Conservation (phyloP, 768 basidiomycete genomes). For the Leccinum olivaceopallidum region DNA sequence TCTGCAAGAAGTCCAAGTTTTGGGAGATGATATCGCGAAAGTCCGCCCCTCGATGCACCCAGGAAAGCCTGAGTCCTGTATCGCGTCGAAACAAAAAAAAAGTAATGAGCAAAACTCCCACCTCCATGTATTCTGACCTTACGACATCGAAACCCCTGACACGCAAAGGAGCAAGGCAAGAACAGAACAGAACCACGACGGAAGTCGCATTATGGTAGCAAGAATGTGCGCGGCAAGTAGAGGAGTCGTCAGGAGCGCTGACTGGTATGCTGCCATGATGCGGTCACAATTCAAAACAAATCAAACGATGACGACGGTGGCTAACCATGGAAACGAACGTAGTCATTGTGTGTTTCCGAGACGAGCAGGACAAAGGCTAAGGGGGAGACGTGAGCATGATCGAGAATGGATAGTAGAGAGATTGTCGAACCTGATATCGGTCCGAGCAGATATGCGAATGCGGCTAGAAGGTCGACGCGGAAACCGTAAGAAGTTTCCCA, state of each 20-base stretch:
- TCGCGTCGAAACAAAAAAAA: constrained; percentile 2
- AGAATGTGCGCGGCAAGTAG: constrained; percentile 57
- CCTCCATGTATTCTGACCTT: constrained; percentile 23
- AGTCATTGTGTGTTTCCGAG: constrained; percentile 77
- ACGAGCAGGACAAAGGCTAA: constrained; percentile 64
- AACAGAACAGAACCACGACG: constrained; percentile 50
- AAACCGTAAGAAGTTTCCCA: constrained; percentile 73
- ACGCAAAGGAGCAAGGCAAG: constrained; percentile 47
- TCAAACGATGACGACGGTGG: constrained; percentile 7
- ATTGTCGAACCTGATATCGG: constrained; percentile 64
- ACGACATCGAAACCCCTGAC: constrained; percentile 56
- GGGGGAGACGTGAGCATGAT: neutral
- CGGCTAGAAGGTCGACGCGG: constrained; percentile 68
- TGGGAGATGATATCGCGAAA: constrained; percentile 62
- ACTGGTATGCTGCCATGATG: constrained; percentile 65
- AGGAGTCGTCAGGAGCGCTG: constrained; percentile 68
- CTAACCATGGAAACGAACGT: constrained; percentile 76
- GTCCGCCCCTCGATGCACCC: constrained; percentile 50
- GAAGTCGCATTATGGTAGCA: constrained; percentile 52
- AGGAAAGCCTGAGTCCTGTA: constrained; percentile 41
- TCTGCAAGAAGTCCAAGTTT: constrained; percentile 65
- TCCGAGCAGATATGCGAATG: constrained; percentile 64
- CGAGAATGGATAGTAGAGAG: neutral
- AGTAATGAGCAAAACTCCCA: constrained; percentile 7
- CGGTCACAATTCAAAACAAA: constrained; percentile 9